phyloP scores from a whole-genome alignment of 306 rosid species.

The Bauhinia variegata region DNA sequence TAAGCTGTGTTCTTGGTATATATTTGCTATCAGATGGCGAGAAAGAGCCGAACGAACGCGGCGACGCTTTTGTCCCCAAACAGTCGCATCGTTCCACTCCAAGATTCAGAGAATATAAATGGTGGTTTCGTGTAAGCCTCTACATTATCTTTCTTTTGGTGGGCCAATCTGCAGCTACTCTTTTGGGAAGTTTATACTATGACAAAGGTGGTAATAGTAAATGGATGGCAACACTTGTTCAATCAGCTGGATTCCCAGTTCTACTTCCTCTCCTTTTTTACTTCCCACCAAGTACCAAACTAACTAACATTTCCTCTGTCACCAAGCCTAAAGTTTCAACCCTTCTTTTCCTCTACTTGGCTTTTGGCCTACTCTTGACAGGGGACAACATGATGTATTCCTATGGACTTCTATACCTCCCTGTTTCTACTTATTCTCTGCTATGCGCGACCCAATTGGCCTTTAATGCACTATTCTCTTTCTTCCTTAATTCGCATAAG shows the following conservation, averaged over 20 bases:
- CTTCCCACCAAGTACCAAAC: constrained; percentile 33
- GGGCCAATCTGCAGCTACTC: constrained; percentile 63
- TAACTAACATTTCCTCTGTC: constrained; percentile 27
- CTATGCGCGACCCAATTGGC: constrained; percentile 68
- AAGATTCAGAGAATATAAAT: constrained; percentile 36
- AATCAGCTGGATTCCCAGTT: constrained; percentile 69
- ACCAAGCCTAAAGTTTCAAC: constrained; percentile 30
- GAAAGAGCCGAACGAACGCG: constrained; percentile 14
- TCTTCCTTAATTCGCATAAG: constrained; percentile 58
- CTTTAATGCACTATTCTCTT: constrained; percentile 64
- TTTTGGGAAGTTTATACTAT: constrained; percentile 62
- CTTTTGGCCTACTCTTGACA: constrained; percentile 49
- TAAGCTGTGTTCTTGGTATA: neutral
- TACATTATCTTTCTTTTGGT: constrained; percentile 48
- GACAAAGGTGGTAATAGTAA: constrained; percentile 70
- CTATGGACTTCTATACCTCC: constrained; percentile 63
- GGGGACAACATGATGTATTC: constrained; percentile 60
- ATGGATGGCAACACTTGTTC: constrained; percentile 74
- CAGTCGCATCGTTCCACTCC: constrained; percentile 26
- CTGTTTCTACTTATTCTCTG: constrained; percentile 64
- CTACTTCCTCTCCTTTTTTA: constrained; percentile 49
- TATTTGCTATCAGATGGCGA: constrained; percentile 36
- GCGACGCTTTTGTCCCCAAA: constrained; percentile 7
- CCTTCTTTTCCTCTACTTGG: constrained; percentile 36
- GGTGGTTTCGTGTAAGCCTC: constrained; percentile 57